Percentiles rank a stretch among this genome's conserved stretches.
phyloP scores from a whole-genome alignment of 345 rosid species.

The Dipteronia sinensis region DNA sequence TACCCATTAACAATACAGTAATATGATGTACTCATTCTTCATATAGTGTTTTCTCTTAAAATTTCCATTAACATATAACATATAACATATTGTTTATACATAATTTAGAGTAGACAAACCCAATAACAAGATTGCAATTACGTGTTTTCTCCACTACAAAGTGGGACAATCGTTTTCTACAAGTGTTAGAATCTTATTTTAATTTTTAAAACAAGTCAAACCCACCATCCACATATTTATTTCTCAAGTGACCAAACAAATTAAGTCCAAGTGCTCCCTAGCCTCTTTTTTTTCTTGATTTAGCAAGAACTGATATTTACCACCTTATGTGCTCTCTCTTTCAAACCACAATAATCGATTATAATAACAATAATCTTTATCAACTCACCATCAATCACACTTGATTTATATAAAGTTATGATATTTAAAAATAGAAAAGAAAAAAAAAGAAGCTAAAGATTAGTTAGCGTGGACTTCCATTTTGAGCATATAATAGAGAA shows the following conservation, averaged over 20 bases:
- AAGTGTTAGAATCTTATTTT: neutral
- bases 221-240: neutral
- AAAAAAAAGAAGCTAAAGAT: too few species aligned
- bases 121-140: neutral
- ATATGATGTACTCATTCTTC: too few species aligned
- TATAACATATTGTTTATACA: too few species aligned
- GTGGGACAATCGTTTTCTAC: neutral
- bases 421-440: too few species aligned
- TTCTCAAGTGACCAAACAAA: neutral
- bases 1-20: too few species aligned
- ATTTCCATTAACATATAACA: too few species aligned
- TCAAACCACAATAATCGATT: neutral
- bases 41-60: too few species aligned
- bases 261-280: too few species aligned
- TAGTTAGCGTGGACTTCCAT: neutral
- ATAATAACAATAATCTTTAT: neutral
- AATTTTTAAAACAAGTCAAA: slow-evolving; percentile 5
- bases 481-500: neutral
- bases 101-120: neutral
- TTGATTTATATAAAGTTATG: neutral
- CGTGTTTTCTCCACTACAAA: slow-evolving; percentile 2
- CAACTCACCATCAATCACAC: neutral
- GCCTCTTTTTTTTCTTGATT: neutral
- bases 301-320: neutral
- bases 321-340: neutral